Percentiles rank a stretch among this genome's conserved stretches.
phyloP scores from a whole-genome alignment of 805 yeast genomes.

The Millerozyma miso region DNA sequence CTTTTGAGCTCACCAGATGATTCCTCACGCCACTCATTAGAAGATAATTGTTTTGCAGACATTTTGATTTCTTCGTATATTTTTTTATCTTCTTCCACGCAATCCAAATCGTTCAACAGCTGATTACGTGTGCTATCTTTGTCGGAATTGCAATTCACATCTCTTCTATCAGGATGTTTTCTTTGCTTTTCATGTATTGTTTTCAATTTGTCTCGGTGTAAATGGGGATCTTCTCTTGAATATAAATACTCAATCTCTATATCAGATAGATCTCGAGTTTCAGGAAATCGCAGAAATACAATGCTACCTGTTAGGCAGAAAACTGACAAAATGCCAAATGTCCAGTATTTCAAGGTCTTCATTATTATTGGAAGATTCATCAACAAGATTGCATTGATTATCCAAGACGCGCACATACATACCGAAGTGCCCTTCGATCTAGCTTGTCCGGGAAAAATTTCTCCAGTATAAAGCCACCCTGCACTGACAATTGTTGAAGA shows the following conservation, averaged over 20 bases:
- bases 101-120: neutral
- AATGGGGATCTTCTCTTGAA: neutral
- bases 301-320: conserved; percentile 27
- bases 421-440: conserved; percentile 45
- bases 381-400: conserved; percentile 31
- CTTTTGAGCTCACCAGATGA: neutral
- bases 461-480: conserved; percentile 49
- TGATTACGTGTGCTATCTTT: neutral
- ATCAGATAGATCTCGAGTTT: conserved; percentile 32
- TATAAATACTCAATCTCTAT: conserved; percentile 20
- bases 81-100: conserved; percentile 2
- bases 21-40: neutral
- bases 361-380: conserved; percentile 39
- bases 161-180: neutral
- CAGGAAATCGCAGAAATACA: conserved; percentile 38
- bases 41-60: neutral
- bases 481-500: conserved; percentile 44
- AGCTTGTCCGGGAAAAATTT: conserved; percentile 42
- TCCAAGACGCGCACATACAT: conserved; percentile 46
- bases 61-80: conserved; percentile 2
- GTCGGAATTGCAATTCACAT: neutral
- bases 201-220: neutral
- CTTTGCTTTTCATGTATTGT: neutral
- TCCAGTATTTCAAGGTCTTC: conserved; percentile 31
- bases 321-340: conserved; percentile 36